Percentiles rank a stretch among this genome's conserved stretches.
Conservation (phyloP, 2,329 filamentous ascomycete species). For the Neopestalotiopsis rosae region DNA sequence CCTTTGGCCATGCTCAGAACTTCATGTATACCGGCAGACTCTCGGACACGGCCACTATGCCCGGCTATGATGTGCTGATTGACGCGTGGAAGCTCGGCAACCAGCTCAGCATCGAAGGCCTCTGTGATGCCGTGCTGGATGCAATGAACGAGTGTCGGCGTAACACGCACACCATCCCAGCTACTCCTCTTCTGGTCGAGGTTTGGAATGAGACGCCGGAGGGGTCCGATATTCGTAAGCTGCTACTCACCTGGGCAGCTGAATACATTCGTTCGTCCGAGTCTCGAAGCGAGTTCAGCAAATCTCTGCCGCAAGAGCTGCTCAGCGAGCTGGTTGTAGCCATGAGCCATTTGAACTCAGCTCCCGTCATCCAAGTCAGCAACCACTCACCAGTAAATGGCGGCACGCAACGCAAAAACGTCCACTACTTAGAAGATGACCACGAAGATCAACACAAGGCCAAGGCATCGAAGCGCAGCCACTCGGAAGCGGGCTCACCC, state of each 20-base stretch:
- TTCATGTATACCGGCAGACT: constrained; percentile 59
- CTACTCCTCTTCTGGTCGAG: constrained; percentile 62
- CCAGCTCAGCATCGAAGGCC: constrained; percentile 56
- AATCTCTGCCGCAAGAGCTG: constrained; percentile 65
- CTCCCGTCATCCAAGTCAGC: constrained; percentile 39
- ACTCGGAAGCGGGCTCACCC: constrained; percentile 38
- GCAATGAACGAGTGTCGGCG: constrained; percentile 62
- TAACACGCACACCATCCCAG: constrained; percentile 59
- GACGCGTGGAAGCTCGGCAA: constrained; percentile 62
- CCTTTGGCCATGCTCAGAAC: constrained; percentile 61
- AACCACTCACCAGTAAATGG: constrained; percentile 25
- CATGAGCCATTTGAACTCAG: constrained; percentile 61
- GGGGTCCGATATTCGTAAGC: constrained; percentile 62
- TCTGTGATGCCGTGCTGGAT: constrained; percentile 61
- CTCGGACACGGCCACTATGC: constrained; percentile 45
- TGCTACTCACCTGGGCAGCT: constrained; percentile 66
- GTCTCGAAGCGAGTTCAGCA: constrained; percentile 61
- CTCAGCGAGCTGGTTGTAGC: constrained; percentile 66
- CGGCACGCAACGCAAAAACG: constrained; percentile 46
- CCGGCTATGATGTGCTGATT: constrained; percentile 60
- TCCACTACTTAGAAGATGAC: constrained; percentile 53
- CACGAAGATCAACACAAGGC: constrained; percentile 42
- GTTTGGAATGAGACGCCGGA: constrained; percentile 68
- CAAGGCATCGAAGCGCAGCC: constrained; percentile 44
- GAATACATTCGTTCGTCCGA: constrained; percentile 67